Evolutionary conservation across 768 basidiomycete species (phyloP).

Genomic region (Russula emetica): DNA sequence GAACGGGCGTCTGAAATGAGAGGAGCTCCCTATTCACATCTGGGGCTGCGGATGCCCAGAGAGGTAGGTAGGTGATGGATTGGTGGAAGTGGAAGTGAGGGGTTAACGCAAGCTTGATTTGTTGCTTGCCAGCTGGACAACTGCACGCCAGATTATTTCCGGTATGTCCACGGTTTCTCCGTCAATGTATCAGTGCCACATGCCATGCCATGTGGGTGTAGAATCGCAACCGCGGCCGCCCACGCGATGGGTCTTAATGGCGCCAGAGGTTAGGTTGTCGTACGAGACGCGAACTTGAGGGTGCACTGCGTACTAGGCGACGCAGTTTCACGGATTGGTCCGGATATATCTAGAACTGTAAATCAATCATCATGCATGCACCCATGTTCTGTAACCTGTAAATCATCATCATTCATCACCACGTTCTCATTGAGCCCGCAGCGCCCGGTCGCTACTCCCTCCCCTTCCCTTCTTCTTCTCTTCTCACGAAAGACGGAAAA

Average conservation of each 20-base stretch:
- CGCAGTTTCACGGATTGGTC: not conserved
- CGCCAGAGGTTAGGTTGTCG: not conserved
- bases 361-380: no score
- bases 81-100: not conserved
- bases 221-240: not conserved
- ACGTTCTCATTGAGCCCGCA: not conserved
- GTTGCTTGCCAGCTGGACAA: not conserved
- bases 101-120: not conserved
- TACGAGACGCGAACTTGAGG: not conserved
- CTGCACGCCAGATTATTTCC: not conserved
- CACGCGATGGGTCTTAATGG: not conserved
- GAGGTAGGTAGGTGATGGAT: not conserved
- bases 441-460: not conserved
- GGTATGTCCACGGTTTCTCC: slow-evolving; percentile 1
- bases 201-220: not conserved
- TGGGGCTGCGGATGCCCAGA: not conserved
- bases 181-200: not conserved
- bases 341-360: not conserved
- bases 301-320: no score
- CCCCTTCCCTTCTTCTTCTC: not conserved
- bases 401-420: not conserved
- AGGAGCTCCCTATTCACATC: not conserved
- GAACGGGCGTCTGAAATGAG: not conserved
- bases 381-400: no score
- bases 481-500: not conserved